Conservation (phyloP, 2,329 filamentous ascomycete species). For the Phialemoniopsis sp. region DNA sequence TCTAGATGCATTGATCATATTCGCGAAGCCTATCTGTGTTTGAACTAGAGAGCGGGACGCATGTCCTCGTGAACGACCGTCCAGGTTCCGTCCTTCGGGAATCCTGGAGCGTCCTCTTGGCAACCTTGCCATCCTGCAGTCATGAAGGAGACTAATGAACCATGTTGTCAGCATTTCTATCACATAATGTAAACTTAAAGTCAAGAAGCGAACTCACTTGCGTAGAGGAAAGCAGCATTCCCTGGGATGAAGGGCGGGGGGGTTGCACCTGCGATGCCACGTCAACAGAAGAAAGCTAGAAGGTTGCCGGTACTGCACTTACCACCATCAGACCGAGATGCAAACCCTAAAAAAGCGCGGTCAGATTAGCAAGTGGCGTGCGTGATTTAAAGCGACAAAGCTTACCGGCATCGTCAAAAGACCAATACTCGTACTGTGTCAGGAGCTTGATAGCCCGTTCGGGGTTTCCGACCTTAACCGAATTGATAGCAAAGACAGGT, state of each 20-base stretch:
- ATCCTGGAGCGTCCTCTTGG: slow-evolving; percentile 23
- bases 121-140: slow-evolving; percentile 22
- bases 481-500: slow-evolving; percentile 40
- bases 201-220: slow-evolving; percentile 19
- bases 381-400: not conserved
- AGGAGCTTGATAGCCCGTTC: slow-evolving; percentile 34
- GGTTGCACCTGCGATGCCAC: slow-evolving; percentile 20
- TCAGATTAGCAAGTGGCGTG: too few species aligned
- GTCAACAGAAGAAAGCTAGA: slow-evolving; percentile 14
- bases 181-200: too few species aligned
- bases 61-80: slow-evolving; percentile 27
- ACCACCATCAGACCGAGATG: not conserved
- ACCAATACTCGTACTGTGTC: slow-evolving; percentile 35
- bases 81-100: slow-evolving; percentile 27
- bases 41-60: slow-evolving; percentile 22
- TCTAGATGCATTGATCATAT: too few species aligned
- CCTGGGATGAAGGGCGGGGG: slow-evolving; percentile 30
- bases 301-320: not conserved
- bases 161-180: too few species aligned
- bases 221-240: slow-evolving; percentile 29
- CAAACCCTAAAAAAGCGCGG: not conserved
- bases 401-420: slow-evolving; percentile 31
- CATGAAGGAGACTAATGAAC: slow-evolving; percentile 28
- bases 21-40: too few species aligned
- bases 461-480: slow-evolving; percentile 32